Base-by-base conservation (phyloP, 441 rosid species). In the Pelargonium australe region DNA sequence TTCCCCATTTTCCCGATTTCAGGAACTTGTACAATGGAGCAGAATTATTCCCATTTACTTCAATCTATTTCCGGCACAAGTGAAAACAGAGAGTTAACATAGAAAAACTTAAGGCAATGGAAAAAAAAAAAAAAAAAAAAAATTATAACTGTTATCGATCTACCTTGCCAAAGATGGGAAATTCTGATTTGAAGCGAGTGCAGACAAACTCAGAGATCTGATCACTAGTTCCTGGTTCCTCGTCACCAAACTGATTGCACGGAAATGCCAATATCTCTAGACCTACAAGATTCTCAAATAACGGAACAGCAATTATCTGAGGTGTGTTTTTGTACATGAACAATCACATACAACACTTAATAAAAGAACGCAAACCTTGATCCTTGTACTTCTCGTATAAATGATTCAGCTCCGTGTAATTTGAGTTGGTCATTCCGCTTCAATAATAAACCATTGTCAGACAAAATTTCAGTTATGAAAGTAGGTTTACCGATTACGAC, bases 371-470 rank as follows among this genome's bases (percentile, higher is more conserved):
- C 80, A 66, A 49, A 93, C 98, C 97, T 87, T 84, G 81, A 71
- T 84, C 85, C 79, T 83, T 91, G 73, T 87, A 91, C 81, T 82
- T 89, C 57, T 80, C 84, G 73, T 88, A 85, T 61, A 93, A 75
- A 41, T 83, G 89, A 77, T 86, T 93, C 80, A 93, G 66, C 71
- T 93, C 96, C 0, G 80, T 68, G 79, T 93, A 93, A 78, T 91
- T 93, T 12, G 96, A 87, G 78, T 85, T 87, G 70, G 97, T 91
- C 91, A 91, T 76, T 68, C 98, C 96, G 78, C 98, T 89, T 84
- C 57, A 64, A 70, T 10, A 74, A 73, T 64, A 31, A 68, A 71
- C n/a, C 73, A 49, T 44, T 1, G 66, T 14, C 5, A 37, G 45
- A 37, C 44, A 53, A 34, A 41, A 19, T 57, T 20, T 14, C 41